Percentiles rank a stretch among this genome's conserved stretches.
phyloP scores from a whole-genome alignment of 2,329 filamentous ascomycete species.

The Ceratocystis destructans region DNA sequence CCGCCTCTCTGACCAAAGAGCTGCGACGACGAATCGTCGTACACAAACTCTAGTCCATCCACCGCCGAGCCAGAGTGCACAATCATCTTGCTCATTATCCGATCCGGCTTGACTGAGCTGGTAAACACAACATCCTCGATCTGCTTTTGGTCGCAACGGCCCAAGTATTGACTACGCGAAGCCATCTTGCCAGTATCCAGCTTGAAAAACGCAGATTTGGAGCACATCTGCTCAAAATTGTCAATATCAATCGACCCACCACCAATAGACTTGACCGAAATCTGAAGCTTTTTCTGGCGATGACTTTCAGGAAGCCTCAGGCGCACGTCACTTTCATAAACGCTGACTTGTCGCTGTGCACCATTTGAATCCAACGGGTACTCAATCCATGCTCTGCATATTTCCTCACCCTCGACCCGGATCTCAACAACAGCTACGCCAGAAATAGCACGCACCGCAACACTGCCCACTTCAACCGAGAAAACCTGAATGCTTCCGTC shows the following conservation, averaged over 20 bases:
- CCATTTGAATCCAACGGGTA: constrained; percentile 50
- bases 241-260: constrained; percentile 61
- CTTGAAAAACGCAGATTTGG: constrained; percentile 60
- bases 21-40: constrained; percentile 73
- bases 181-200: constrained; percentile 56
- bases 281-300: constrained; percentile 53
- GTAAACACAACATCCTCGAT: constrained; percentile 59
- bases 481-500: constrained; percentile 78
- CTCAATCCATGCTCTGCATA: constrained; percentile 72
- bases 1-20: constrained; percentile 73
- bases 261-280: constrained; percentile 64
- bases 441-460: constrained; percentile 63
- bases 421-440: constrained; percentile 81
- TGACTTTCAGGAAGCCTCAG: constrained; percentile 57
- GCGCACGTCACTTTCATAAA: constrained; percentile 64
- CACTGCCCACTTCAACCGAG: constrained; percentile 62
- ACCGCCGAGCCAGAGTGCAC: constrained; percentile 65
- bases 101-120: constrained; percentile 51
- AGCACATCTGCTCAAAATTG: constrained; percentile 58
- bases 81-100: constrained; percentile 59
- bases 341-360: constrained; percentile 55
- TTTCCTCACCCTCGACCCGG: constrained; percentile 61
- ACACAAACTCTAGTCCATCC: constrained; percentile 83
- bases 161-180: constrained; percentile 62
- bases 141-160: constrained; percentile 59